A percentile compares a stretch with the other conserved stretches of the same genome.
These are phyloP conservation scores for Citrus reticulata DNA, from an alignment of 345 rosid species.

Conservation along the genomic window DNA sequence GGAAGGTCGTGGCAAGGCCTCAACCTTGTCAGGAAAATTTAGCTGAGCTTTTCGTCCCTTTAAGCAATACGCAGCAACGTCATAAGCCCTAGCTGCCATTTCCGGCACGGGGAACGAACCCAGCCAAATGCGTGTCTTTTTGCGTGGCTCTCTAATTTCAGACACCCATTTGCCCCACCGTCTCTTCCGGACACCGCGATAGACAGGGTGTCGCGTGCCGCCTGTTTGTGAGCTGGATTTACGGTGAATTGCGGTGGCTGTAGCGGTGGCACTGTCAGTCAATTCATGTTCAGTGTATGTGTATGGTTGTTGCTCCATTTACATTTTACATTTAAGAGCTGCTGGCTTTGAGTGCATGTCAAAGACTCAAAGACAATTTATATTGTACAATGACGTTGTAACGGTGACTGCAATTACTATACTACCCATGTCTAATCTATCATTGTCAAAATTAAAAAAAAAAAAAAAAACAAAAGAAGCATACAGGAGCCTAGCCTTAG, in stretches of 20 bases:
- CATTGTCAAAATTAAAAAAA: neutral
- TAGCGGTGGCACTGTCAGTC: conserved; percentile 15
- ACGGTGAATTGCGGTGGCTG: neutral
- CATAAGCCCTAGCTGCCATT: conserved; percentile 89
- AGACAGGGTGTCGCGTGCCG: conserved; percentile 57
- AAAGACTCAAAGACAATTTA: conserved; percentile 14
- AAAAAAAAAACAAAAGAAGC: neutral
- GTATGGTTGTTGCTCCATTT: conserved; percentile 46
- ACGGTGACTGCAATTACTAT: conserved; percentile 10
- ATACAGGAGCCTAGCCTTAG: too few species aligned
- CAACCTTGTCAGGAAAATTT: conserved; percentile 70
- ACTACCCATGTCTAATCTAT: conserved; percentile 8
- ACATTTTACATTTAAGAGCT: conserved; percentile 9
- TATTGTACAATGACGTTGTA: neutral
- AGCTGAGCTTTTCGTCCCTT: conserved; percentile 79
- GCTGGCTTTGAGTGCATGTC: conserved; percentile 12
- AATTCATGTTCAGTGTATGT: conserved; percentile 33
- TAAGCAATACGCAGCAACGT: conserved; percentile 72
- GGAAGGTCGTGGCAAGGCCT: conserved; percentile 54
- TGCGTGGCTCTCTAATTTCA: conserved; percentile 82
- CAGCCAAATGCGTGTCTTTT: conserved; percentile 82
- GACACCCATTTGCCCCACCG: conserved; percentile 97
- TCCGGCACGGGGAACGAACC: conserved; percentile 81
- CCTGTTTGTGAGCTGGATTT: conserved; percentile 11
- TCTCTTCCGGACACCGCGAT: conserved; percentile 72